These are phyloP conservation scores for Triglochin maritima DNA, from an alignment of 106 monocot species.

Conservation along the genomic window DNA sequence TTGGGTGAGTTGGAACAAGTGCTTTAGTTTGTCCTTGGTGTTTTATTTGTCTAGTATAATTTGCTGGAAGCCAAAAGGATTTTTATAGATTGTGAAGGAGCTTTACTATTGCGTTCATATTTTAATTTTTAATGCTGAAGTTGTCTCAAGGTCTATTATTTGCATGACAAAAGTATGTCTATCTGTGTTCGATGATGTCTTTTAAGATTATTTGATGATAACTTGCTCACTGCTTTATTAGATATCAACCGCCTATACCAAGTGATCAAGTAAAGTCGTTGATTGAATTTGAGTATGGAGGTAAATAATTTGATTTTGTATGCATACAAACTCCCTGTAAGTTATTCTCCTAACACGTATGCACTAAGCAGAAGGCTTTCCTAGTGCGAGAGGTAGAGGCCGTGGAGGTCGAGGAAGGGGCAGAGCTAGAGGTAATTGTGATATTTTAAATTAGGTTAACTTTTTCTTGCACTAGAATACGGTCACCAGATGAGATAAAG, in stretches of 20 bases:
- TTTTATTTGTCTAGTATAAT: neutral
- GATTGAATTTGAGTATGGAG: constrained; percentile 2
- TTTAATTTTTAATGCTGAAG: no score
- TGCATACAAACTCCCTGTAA: neutral
- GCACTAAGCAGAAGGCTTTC: neutral
- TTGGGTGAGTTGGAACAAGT: constrained; percentile 1
- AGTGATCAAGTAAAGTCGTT: constrained; percentile 7
- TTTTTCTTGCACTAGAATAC: neutral
- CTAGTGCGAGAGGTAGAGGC: neutral
- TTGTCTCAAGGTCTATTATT: no score
- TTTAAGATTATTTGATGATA: neutral
- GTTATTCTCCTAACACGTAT: neutral
- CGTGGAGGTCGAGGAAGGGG: neutral
- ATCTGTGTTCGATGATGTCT: neutral
- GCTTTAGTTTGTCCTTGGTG: no score
- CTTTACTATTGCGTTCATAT: no score
- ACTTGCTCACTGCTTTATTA: neutral
- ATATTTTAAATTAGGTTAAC: neutral
- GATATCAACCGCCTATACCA: constrained; percentile 4
- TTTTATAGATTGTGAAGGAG: neutral
- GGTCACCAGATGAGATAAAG: neutral
- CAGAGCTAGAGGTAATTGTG: neutral
- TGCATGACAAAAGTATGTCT: neutral
- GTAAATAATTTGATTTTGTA: neutral
- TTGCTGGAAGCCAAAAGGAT: neutral